phyloP scores from a whole-genome alignment of 148 eudicot species.

The Cornus controversa region DNA sequence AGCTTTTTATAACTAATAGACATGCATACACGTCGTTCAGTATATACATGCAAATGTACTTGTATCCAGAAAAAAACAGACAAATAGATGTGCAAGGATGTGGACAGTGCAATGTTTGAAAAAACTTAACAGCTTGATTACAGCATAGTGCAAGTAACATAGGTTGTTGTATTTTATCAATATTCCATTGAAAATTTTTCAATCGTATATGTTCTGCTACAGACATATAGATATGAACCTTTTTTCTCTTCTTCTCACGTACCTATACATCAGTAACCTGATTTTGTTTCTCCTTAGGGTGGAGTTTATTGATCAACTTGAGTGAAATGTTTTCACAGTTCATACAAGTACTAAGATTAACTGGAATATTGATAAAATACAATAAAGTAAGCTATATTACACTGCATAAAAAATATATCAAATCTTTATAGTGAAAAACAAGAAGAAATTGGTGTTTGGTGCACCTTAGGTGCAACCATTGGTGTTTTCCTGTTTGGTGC shows the following conservation, averaged over 20 bases:
- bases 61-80: background rate
- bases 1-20: background rate
- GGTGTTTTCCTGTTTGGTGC: background rate
- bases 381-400: background rate
- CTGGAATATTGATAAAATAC: background rate
- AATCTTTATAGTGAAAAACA: background rate
- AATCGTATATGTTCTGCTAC: background rate
- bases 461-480: background rate
- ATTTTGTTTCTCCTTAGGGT: too few relatives aligned
- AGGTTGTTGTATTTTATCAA: background rate
- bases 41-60: background rate
- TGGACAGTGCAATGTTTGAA: background rate
- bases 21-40: background rate
- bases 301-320: too few relatives aligned
- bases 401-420: background rate
- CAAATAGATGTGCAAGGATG: too few relatives aligned
- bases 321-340: too few relatives aligned
- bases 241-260: too few relatives aligned
- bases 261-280: too few relatives aligned
- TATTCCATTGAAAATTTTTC: background rate
- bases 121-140: background rate
- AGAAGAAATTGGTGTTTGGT: background rate
- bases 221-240: background rate
- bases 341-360: too few relatives aligned
- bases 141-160: background rate